These are phyloP conservation scores for Exophiala spinifera DNA, from an alignment of 2,329 filamentous ascomycete genomes.

Conservation along the genomic window DNA sequence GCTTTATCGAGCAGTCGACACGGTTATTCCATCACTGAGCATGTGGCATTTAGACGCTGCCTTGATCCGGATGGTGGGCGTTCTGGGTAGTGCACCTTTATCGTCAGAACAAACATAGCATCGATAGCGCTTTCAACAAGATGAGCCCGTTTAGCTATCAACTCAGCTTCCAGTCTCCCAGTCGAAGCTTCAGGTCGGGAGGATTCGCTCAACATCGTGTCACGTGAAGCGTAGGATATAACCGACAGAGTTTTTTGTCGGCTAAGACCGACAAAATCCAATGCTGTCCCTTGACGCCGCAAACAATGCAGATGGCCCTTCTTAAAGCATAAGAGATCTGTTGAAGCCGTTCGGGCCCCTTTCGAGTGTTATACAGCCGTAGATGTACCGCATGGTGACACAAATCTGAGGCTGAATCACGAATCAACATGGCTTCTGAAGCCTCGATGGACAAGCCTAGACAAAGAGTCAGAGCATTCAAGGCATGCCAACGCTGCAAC, in stretches of 20 bases:
- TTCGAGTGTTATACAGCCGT: no score
- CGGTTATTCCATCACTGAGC: constrained; percentile 86
- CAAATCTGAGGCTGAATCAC: no score
- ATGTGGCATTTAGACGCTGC: no score
- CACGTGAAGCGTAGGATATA: background rate
- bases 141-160: background rate
- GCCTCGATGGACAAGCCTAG: background rate
- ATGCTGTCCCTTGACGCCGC: background rate
- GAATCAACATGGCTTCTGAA: background rate
- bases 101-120: background rate
- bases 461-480: constrained; percentile 9
- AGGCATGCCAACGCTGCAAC: constrained; percentile 16
- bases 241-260: background rate
- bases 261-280: background rate
- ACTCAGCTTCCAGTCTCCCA: no score
- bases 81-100: background rate
- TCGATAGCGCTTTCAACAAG: background rate
- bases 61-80: background rate
- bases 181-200: no score
- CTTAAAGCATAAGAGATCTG: no score
- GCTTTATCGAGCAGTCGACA: constrained; percentile 91
- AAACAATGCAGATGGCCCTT: no score
- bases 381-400: no score
- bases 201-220: background rate
- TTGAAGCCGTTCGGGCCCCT: background rate